Evolutionary conservation across 306 rosid species (phyloP).

Genomic region (Corylus americana): DNA sequence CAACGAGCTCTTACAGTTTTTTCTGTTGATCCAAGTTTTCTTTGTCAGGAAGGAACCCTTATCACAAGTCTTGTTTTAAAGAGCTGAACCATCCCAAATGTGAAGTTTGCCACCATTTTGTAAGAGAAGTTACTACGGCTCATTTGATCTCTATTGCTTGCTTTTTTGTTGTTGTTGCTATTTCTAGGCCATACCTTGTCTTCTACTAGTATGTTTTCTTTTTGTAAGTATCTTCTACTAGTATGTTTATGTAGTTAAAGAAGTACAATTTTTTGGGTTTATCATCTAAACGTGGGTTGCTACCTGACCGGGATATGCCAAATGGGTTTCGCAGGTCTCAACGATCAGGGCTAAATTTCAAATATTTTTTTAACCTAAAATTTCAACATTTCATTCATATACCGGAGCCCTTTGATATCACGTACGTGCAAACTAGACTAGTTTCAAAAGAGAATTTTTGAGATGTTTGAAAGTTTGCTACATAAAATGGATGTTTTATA

Average conservation of each 20-base stretch:
- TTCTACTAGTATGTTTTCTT: too few relatives aligned
- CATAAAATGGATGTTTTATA: not conserved
- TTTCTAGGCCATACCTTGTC: not conserved
- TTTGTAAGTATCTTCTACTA: too few relatives aligned
- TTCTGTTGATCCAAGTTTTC: constrained; percentile 80
- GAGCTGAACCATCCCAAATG: constrained; percentile 90
- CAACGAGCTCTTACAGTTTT: constrained; percentile 49
- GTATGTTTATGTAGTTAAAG: not conserved
- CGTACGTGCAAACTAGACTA: not conserved
- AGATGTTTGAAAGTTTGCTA: not conserved
- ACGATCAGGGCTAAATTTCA: not conserved
- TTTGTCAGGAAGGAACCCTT: constrained; percentile 89
- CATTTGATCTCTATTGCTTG: constrained; percentile 11
- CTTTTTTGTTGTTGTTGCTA: not conserved
- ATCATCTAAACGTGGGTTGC: not conserved
- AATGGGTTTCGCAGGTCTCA: not conserved
- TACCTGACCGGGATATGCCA: not conserved
- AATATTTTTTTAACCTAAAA: not conserved
- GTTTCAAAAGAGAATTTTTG: not conserved
- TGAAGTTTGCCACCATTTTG: constrained; percentile 95
- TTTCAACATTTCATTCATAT: not conserved
- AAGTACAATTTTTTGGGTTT: not conserved
- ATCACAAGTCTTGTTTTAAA: constrained; percentile 91
- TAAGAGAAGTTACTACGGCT: constrained; percentile 42
- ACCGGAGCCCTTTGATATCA: not conserved